Evolutionary conservation across 768 basidiomycete species (phyloP).

Genomic region (Russula compacta): DNA sequence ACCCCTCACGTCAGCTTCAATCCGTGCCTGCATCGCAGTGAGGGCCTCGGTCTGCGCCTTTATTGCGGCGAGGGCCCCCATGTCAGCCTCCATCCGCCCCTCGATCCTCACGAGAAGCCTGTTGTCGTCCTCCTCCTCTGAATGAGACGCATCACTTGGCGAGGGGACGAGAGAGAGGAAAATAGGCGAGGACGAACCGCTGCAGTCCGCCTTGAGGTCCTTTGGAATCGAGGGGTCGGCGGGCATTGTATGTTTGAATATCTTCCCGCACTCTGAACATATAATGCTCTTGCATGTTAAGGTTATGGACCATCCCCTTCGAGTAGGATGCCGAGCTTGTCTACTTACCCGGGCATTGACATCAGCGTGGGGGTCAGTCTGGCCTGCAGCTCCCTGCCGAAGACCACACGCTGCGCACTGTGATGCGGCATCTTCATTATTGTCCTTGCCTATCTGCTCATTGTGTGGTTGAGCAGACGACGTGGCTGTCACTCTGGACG

Average conservation of each 20-base stretch:
- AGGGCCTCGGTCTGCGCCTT: conserved; percentile 89
- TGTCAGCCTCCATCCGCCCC: conserved; percentile 18
- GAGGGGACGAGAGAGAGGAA: background rate
- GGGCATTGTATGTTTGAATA: conserved; percentile 76
- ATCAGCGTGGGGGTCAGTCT: conserved; percentile 25
- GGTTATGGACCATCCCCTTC: background rate
- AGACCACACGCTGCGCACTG: conserved; percentile 40
- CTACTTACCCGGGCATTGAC: conserved; percentile 56
- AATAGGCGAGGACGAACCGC: conserved; percentile 40
- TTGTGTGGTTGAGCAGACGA: conserved; percentile 18
- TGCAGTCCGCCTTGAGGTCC: conserved; percentile 72
- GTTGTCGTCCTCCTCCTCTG: conserved; percentile 87
- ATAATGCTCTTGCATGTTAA: conserved; percentile 55
- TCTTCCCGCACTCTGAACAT: conserved; percentile 77
- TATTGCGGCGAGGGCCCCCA: conserved; percentile 74
- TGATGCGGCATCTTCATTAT: conserved; percentile 67
- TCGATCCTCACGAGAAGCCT: conserved; percentile 36
- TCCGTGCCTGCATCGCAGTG: conserved; percentile 85
- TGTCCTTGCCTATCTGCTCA: conserved; percentile 47
- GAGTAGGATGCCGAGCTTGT: background rate
- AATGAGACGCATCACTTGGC: background rate
- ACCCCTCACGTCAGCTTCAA: conserved; percentile 45
- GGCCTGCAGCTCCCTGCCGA: conserved; percentile 30
- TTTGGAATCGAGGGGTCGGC: conserved; percentile 83
- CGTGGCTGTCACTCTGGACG: conserved; percentile 18